phyloP scores from a whole-genome alignment of 768 basidiomycete genomes.

The Psilocybe sp. region DNA sequence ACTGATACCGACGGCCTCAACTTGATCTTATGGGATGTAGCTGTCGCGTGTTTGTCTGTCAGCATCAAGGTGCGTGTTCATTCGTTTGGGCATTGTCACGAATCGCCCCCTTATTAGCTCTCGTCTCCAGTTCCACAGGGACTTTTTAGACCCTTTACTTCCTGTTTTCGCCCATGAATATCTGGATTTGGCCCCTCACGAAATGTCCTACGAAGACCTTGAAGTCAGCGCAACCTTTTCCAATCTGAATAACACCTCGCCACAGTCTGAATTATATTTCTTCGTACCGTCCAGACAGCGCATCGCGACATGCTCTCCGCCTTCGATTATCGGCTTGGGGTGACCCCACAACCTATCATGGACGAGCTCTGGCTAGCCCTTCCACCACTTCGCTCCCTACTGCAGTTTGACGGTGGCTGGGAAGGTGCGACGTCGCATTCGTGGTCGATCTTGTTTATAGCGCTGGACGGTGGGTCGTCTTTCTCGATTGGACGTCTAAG shows the following conservation, averaged over 20 bases:
- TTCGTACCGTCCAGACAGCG: conserved; percentile 34
- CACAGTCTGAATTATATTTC: conserved; percentile 2
- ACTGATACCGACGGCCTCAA: conserved; percentile 26
- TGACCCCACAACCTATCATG: conserved; percentile 51
- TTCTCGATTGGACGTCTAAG: conserved; percentile 7
- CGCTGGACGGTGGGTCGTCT: conserved; percentile 31
- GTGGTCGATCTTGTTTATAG: conserved; percentile 49
- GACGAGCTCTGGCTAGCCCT: conserved; percentile 59
- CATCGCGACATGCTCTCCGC: conserved; percentile 54
- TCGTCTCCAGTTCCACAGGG: conserved; percentile 53
- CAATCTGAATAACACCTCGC: not conserved
- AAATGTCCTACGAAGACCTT: conserved; percentile 42
- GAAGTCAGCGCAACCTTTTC: conserved; percentile 38
- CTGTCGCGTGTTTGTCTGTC: conserved; percentile 55
- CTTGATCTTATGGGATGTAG: conserved; percentile 54
- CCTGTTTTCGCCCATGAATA: conserved; percentile 54
- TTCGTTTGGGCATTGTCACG: no score
- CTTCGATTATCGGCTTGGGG: conserved; percentile 47
- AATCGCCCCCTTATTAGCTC: not conserved
- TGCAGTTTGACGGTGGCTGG: conserved; percentile 45
- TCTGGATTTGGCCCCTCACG: conserved; percentile 45
- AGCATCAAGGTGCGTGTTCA: conserved; percentile 51
- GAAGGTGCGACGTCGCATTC: conserved; percentile 37
- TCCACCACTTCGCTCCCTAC: conserved; percentile 44
- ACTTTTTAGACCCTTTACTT: conserved; percentile 53